Base-by-base conservation (phyloP, 495 filamentous ascomycete species). In the Bacidia gigantensis region DNA sequence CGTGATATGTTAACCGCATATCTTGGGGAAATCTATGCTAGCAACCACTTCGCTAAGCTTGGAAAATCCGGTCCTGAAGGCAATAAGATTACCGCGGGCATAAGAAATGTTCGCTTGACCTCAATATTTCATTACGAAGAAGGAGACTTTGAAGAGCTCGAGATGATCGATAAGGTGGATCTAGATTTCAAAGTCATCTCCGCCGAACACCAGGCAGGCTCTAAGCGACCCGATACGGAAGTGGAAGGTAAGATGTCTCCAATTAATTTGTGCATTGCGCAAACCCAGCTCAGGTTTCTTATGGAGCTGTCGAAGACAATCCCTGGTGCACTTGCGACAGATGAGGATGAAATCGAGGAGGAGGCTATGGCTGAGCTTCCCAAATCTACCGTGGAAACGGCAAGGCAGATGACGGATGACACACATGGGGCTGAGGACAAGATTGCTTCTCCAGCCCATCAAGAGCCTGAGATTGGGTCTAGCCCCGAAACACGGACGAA, bases 91-190 rank as follows among this genome's bases (percentile, higher is more conserved):
- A 83, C 84, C 9, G 83, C 90, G 43, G 92, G 92, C 25, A 92
- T 98, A 55, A 79, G 89, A 40, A 90, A 96, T 55, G 87, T 95
- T 50, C 79, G 86, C 32, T 65, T 98, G 40, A 95, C 88, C 1
- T 96, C 93, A 9, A 77, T 84, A 39, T 92, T 97, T 64, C 78
- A 96, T 62, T 96, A 89, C 56, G 67, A 73, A 11, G 76, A 80
- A 26, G 79, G 78, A 42, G 65, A 77, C 49, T 75, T 76, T 0
- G 90, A 98, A 65, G 89, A 94, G 60, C 73, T 97, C 21, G 87
- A 98, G 64, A 83, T 98, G 69, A 89, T 98, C 53, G 87, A 97
- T 61, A 89, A 96, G 57, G 87, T 97, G 14, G 90, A 97, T 61
- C 71, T 98, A 32, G 86, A 84, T 29, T 96, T 96, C 67, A 84